Conservation (phyloP, 192 early-diverging fungal genomes). For the Coemansia sp. region DNA sequence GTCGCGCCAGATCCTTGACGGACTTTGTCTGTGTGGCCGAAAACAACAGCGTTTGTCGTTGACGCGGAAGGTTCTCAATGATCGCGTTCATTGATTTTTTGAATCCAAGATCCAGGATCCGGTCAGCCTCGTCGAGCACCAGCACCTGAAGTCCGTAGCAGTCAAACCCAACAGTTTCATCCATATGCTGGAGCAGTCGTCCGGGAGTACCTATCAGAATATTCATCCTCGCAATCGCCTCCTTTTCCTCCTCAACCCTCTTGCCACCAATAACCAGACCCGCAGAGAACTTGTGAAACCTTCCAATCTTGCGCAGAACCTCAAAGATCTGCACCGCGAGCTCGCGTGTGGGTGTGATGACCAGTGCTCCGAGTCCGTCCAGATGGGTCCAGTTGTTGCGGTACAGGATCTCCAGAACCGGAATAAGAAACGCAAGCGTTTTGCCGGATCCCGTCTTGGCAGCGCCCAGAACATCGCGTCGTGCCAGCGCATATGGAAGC, state of each 20-base stretch:
- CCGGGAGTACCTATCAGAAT: slow-evolving; percentile 82
- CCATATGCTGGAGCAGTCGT: slow-evolving; percentile 85
- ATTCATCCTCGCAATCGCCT: slow-evolving; percentile 73
- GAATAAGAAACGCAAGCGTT: slow-evolving; percentile 77
- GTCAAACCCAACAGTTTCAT: slow-evolving; percentile 88
- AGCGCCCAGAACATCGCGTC: slow-evolving; percentile 78
- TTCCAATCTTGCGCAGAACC: slow-evolving; percentile 72
- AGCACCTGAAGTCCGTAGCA: slow-evolving; percentile 76
- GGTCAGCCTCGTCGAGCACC: slow-evolving; percentile 83
- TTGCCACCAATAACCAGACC: slow-evolving; percentile 95
- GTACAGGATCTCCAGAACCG: slow-evolving; percentile 82
- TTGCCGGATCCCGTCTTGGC: slow-evolving; percentile 88
- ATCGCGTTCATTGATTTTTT: slow-evolving; percentile 80
- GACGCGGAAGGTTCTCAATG: slow-evolving; percentile 76
- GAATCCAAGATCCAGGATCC: slow-evolving; percentile 88
- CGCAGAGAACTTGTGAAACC: slow-evolving; percentile 79
- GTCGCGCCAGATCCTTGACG: slow-evolving; percentile 89
- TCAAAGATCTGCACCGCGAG: slow-evolving; percentile 91
- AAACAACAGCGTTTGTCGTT: slow-evolving; percentile 92
- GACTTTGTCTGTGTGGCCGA: slow-evolving; percentile 98
- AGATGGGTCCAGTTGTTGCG: slow-evolving; percentile 77
- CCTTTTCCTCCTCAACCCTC: slow-evolving; percentile 78
- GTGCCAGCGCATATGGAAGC: slow-evolving; percentile 66
- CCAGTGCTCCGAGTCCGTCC: slow-evolving; percentile 79
- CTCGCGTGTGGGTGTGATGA: slow-evolving; percentile 84